Percentiles rank a stretch among this genome's conserved stretches.
These are phyloP conservation scores for Pisolithus sp. DNA, from an alignment of 768 basidiomycete genomes.

Conservation along the genomic window DNA sequence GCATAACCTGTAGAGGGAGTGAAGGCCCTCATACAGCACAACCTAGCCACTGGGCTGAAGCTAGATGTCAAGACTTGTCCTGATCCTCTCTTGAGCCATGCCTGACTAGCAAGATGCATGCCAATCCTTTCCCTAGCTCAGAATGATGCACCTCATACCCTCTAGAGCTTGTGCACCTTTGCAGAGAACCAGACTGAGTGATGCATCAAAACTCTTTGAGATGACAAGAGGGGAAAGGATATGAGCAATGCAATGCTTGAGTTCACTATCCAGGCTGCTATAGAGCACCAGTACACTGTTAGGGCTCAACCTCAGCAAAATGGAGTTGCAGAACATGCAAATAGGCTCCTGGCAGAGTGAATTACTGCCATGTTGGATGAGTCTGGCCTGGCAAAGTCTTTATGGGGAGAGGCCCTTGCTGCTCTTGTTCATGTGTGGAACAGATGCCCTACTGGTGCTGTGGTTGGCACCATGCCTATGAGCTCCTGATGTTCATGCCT, in stretches of 20 bases:
- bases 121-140: constrained; percentile 13
- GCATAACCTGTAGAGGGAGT: too few species aligned
- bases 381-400: background rate
- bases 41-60: constrained; percentile 8
- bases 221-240: constrained; percentile 22
- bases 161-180: constrained; percentile 19
- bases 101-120: constrained; percentile 16
- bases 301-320: constrained; percentile 9
- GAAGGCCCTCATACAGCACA: too few species aligned
- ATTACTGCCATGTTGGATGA: background rate
- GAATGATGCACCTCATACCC: constrained; percentile 4
- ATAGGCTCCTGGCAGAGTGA: background rate
- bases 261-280: constrained; percentile 11
- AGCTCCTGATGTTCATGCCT: constrained; percentile 2
- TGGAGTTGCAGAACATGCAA: constrained; percentile 22
- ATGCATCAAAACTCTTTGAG: constrained; percentile 12
- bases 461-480: background rate
- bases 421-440: background rate
- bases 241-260: constrained; percentile 10
- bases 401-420: background rate
- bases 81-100: constrained; percentile 17
- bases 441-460: background rate
- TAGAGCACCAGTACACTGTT: constrained; percentile 13
- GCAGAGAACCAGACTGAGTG: constrained; percentile 20
- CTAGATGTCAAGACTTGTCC: constrained; percentile 6